Conservation (phyloP, 148 eudicot genomes). For the Amaranthus cruentus region DNA sequence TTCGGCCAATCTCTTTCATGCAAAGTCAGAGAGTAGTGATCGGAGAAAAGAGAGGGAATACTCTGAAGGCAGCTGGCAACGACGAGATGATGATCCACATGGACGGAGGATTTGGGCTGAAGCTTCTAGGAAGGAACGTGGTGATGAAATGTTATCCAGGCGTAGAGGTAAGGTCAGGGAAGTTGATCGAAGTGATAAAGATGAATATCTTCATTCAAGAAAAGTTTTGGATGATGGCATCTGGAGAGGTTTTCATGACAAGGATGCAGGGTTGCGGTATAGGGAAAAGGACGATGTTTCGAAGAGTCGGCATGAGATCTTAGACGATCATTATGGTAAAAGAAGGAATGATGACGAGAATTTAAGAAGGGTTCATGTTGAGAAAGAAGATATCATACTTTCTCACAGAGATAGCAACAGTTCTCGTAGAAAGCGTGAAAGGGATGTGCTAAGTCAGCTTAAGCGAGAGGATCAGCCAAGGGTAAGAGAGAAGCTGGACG, state of each 20-base stretch:
- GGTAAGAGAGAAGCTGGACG: slow-evolving; percentile 44
- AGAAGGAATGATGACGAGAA: slow-evolving; percentile 64
- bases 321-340: slow-evolving; percentile 63
- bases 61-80: slow-evolving; percentile 49
- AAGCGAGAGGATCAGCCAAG: slow-evolving; percentile 63
- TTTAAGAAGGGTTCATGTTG: slow-evolving; percentile 54
- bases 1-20: slow-evolving; percentile 34
- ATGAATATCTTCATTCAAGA: slow-evolving; percentile 55
- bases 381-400: slow-evolving; percentile 55
- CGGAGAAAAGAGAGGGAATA: slow-evolving; percentile 60
- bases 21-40: slow-evolving; percentile 47
- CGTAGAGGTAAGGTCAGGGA: slow-evolving; percentile 63
- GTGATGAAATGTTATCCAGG: slow-evolving; percentile 54
- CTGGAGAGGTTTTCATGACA: slow-evolving; percentile 65
- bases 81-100: slow-evolving; percentile 57
- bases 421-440: slow-evolving; percentile 68
- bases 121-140: slow-evolving; percentile 51
- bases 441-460: slow-evolving; percentile 63
- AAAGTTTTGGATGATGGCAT: slow-evolving; percentile 58
- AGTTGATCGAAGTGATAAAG: slow-evolving; percentile 52
- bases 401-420: slow-evolving; percentile 53
- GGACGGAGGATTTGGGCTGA: slow-evolving; percentile 48
- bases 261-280: slow-evolving; percentile 46
- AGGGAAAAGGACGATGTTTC: slow-evolving; percentile 59
- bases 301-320: slow-evolving; percentile 45